phyloP scores from a whole-genome alignment of 75 land plant genomes.

The Pinus tabuliformis region DNA sequence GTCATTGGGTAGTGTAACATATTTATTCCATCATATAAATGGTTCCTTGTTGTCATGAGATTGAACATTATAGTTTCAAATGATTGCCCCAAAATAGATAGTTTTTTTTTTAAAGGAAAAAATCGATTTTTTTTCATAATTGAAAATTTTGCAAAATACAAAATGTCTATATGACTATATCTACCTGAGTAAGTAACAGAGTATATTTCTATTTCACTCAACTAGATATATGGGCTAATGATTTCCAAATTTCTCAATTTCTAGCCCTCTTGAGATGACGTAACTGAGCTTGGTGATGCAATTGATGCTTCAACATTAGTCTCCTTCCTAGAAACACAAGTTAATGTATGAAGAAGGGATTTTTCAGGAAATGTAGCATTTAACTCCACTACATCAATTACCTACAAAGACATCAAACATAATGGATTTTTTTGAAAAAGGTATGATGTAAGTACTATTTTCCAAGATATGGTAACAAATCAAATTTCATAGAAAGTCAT shows the following conservation, averaged over 20 bases:
- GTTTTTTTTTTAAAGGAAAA: too few relatives aligned
- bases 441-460: not conserved
- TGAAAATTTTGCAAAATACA: too few relatives aligned
- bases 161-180: too few relatives aligned
- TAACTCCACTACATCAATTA: not conserved
- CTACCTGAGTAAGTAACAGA: too few relatives aligned
- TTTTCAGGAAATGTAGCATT: conserved; percentile 6
- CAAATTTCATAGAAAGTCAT: not conserved
- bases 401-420: not conserved
- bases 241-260: not conserved
- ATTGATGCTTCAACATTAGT: conserved; percentile 23
- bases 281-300: conserved; percentile 22
- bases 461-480: not conserved
- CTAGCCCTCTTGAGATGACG: conserved; percentile 21
- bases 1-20: too few relatives aligned
- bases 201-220: too few relatives aligned
- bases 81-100: too few relatives aligned
- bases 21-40: too few relatives aligned
- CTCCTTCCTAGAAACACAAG: conserved; percentile 57
- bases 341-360: conserved; percentile 33
- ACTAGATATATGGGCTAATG: too few relatives aligned
- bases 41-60: too few relatives aligned
- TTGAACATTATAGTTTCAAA: too few relatives aligned
- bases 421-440: not conserved
- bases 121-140: too few relatives aligned